Conservation (phyloP, 2,329 filamentous ascomycete species). For the Aspergillus felis region DNA sequence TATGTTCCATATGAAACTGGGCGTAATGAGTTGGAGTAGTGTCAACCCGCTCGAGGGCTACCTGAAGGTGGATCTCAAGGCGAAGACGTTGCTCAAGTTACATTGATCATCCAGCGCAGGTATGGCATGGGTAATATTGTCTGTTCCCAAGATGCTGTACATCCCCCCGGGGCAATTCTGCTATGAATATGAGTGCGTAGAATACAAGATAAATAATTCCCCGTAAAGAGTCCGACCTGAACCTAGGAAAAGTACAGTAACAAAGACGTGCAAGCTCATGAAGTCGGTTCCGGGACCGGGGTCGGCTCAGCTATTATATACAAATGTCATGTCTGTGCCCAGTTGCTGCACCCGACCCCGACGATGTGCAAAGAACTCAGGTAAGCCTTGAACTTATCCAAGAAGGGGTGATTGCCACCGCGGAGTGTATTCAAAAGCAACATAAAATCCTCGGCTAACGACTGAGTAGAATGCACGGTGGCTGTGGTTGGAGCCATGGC, state of each 20-base stretch:
- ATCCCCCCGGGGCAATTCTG: neutral
- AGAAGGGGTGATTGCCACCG: constrained; percentile 34
- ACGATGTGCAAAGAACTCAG: constrained; percentile 22
- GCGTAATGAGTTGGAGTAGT: constrained; percentile 20
- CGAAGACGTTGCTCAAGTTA: neutral
- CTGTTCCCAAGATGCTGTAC: neutral
- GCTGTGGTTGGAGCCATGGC: constrained; percentile 13
- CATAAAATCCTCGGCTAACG: constrained; percentile 28
- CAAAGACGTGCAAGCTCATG: neutral
- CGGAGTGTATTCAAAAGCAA: constrained; percentile 31
- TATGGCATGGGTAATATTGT: neutral
- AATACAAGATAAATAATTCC: neutral
- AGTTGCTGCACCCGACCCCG: constrained; percentile 12
- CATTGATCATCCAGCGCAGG: neutral
- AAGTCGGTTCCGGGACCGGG: neutral
- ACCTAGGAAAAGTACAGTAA: neutral
- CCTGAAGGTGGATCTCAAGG: neutral
- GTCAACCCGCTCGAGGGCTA: neutral
- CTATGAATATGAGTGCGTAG: neutral
- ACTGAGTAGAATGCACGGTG: constrained; percentile 14
- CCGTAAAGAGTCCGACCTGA: neutral
- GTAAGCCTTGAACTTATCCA: constrained; percentile 30
- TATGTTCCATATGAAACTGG: constrained; percentile 30
- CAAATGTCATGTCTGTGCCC: constrained; percentile 14
- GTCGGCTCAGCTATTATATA: neutral